Base-by-base conservation (phyloP, 164 flowering plant genomes). In the Berberis thunbergii region DNA sequence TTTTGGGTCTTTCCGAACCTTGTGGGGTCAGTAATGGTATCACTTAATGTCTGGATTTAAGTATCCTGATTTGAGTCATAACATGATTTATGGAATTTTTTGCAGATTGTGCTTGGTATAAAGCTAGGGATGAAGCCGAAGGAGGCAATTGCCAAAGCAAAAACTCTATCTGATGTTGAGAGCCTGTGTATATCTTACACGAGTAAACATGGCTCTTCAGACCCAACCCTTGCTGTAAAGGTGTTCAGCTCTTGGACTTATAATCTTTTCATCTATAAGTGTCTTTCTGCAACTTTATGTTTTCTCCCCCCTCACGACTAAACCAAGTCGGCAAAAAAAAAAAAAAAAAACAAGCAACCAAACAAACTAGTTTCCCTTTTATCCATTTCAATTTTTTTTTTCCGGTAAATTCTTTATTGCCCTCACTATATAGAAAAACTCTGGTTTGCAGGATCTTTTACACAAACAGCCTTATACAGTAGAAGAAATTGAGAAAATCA, bases 91-190 rank as follows among this genome's bases (percentile, higher is more conserved):
- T 45, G 59, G 10, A 50, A 43, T 58, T 39, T 41, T 74, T 39
- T 80, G 68, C 84, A 94, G 98, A 84, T 95, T 73, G 81, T 95
- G 41, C 86, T 95, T 43, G 96, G 80, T 42, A 84, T 95, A 64
- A 89, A 89, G 75, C 88, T 95, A 7, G 97, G 97, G 41, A 85
- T 87, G 97, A 74, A 82, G 61, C 87, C 89, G 43, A 62, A 84
- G 54, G 92, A 91, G 43, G 97, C 97, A 52, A 69, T 86, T 53
- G 71, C 89, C 48, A 77, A 79, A 42, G 90, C 85, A 45, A 89
- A 89, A 75, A 89, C 97, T 50, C 89, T 95, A 50, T 95, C 97
- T 40, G 97, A 91, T 76, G 96, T 89, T 61, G 99, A 95, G 74
- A 91, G 88, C 43, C 64, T 89, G 61, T 95, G 97, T 72, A 73